These are phyloP conservation scores for Penicillium turbatum DNA, from an alignment of 495 filamentous ascomycete genomes.

Conservation along the genomic window DNA sequence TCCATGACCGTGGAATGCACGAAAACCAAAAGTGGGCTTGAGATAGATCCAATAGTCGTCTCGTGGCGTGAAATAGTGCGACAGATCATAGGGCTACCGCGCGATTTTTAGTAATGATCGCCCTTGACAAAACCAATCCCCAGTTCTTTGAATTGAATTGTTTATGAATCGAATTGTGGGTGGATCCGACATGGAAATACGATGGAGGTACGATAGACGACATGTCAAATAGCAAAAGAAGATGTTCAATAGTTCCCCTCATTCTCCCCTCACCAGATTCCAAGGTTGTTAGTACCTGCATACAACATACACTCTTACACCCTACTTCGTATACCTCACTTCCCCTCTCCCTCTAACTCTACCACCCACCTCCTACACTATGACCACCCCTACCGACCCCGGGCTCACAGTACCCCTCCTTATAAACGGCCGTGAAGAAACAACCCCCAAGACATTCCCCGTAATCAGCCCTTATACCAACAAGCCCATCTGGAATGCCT, in stretches of 20 bases:
- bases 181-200: not conserved
- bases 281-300: not conserved
- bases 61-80: not conserved
- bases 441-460: constrained; percentile 53
- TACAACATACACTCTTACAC: not conserved
- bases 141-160: not conserved
- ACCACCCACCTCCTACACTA: not conserved
- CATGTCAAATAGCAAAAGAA: not conserved
- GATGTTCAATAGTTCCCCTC: not conserved
- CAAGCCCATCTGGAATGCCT: constrained; percentile 56
- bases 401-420: constrained; percentile 56
- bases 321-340: not conserved
- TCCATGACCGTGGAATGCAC: not conserved
- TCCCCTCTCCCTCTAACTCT: not conserved
- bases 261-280: not conserved
- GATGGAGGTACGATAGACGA: not conserved
- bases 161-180: not conserved
- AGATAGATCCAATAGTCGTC: not conserved
- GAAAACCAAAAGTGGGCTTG: not conserved
- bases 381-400: constrained; percentile 7
- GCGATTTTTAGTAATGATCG: not conserved
- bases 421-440: constrained; percentile 64
- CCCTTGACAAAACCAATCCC: not conserved
- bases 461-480: constrained; percentile 66
- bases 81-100: not conserved